Base-by-base conservation (phyloP, 345 rosid species). In the Eucalyptus caleyi region DNA sequence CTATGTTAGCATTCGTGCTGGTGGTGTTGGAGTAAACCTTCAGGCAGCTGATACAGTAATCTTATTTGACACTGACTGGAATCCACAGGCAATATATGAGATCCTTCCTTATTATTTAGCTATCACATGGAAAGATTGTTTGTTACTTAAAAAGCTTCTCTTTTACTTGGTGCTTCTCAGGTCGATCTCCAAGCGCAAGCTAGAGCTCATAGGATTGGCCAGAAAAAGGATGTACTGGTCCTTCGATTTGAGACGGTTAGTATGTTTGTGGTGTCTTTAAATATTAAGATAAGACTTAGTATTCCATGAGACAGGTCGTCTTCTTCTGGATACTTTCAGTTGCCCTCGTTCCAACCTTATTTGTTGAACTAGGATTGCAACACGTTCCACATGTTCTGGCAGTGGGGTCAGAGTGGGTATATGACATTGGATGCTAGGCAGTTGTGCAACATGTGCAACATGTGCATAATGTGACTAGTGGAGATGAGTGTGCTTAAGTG, bases 101-200 rank as follows among this genome's bases (percentile, higher is more conserved):
- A 86, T 42, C 60, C 44, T 89, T 69, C 65, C 45, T 77, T 87
- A 90, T 77, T 88, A 89, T 88, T 26, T 87, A 15, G 86, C 53
- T 50, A 34, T 77, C 47, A 23, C 44, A 21, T 21, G 44, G 47
- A 44, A 77, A 77, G 47, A 72, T 72, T 45, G 30, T 32, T 18
- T 40, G 3, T 16, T 50, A 45, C 86, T 87, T 80, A 87, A 87
- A 86, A 92, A 85, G 90, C 88, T 89, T 42, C 30, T 14, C 44
- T 40, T 44, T 50, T 53, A 34, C n/a, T 53, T 7, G 37, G 47
- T 34, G 40, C 54, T 80, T 91, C 37, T 90, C 91, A 97, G 99
- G 99, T 97, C 92, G 99, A 97, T 93, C 96, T 97, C 92, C 99
- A 97, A 95, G 99, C 99, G 60, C 98, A 97, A 90, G 99, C 98